A percentile compares a stretch with the other conserved stretches of the same genome.
These are phyloP conservation scores for Trametes hirsuta DNA, from an alignment of 1,284 basidiomycete genomes.

Conservation along the genomic window DNA sequence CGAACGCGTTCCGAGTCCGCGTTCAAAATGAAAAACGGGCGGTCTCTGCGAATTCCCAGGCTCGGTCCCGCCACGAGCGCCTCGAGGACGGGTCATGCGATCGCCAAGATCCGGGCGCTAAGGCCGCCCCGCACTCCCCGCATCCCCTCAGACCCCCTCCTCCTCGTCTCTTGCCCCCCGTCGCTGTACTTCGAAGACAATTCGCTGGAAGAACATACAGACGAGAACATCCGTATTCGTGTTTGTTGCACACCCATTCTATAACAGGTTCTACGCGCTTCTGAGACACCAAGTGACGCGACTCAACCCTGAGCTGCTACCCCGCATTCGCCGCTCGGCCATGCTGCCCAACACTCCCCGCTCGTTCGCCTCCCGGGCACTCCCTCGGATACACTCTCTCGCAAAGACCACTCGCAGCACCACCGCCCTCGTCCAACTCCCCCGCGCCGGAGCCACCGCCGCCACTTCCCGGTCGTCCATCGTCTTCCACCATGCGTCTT, in stretches of 20 bases:
- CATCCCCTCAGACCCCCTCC: not conserved
- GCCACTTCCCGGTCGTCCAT: not conserved
- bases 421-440: not conserved
- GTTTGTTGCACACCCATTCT: not conserved
- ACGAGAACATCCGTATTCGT: not conserved
- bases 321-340: not conserved
- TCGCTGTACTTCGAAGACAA: not conserved
- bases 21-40: no score
- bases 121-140: constrained; percentile 9
- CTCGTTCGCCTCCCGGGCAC: constrained; percentile 15
- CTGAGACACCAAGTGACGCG: not conserved
- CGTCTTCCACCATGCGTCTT: not conserved
- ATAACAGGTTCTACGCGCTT: not conserved
- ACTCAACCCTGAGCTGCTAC: not conserved
- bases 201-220: not conserved
- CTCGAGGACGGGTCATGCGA: constrained; percentile 4
- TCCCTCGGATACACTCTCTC: constrained; percentile 10
- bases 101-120: constrained; percentile 14
- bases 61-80: no score
- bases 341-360: constrained; percentile 23
- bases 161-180: not conserved
- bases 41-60: no score
- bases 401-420: not conserved
- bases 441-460: not conserved
- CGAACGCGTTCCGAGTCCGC: no score